phyloP scores from a whole-genome alignment of 768 basidiomycete genomes.

The Mycena metata region DNA sequence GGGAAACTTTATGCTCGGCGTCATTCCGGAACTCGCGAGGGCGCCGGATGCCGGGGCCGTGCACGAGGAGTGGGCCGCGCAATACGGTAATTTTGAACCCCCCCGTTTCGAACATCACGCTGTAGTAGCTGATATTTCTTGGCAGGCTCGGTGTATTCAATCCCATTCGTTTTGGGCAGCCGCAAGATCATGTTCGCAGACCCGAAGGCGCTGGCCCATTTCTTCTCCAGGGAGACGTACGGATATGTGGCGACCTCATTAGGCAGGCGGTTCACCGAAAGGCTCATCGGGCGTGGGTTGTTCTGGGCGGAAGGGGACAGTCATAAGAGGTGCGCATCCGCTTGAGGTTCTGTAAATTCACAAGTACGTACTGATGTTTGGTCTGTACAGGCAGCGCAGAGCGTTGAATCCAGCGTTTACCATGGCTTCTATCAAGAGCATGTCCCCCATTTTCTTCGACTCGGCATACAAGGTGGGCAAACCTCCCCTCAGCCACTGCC shows the following conservation, averaged over 20 bases:
- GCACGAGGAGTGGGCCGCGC: constrained; percentile 61
- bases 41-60: constrained; percentile 48
- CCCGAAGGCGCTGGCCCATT: constrained; percentile 59
- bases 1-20: constrained; percentile 58
- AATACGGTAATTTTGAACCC: too few relatives aligned
- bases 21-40: constrained; percentile 45
- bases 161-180: constrained; percentile 55
- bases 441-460: constrained; percentile 25
- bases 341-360: not conserved
- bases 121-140: too few relatives aligned
- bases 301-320: constrained; percentile 51
- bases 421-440: constrained; percentile 9
- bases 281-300: constrained; percentile 47
- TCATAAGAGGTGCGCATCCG: constrained; percentile 43
- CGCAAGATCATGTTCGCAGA: constrained; percentile 44
- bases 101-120: too few relatives aligned
- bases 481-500: not conserved
- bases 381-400: constrained; percentile 12
- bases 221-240: constrained; percentile 64
- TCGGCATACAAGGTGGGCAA: constrained; percentile 15
- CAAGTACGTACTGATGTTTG: not conserved
- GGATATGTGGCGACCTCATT: constrained; percentile 53
- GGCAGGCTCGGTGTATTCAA: constrained; percentile 49
- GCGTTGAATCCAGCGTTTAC: constrained; percentile 20
- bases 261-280: constrained; percentile 41